These are phyloP conservation scores for Aspergillus haitiensis DNA, from an alignment of 495 filamentous ascomycete species.

Conservation along the genomic window DNA sequence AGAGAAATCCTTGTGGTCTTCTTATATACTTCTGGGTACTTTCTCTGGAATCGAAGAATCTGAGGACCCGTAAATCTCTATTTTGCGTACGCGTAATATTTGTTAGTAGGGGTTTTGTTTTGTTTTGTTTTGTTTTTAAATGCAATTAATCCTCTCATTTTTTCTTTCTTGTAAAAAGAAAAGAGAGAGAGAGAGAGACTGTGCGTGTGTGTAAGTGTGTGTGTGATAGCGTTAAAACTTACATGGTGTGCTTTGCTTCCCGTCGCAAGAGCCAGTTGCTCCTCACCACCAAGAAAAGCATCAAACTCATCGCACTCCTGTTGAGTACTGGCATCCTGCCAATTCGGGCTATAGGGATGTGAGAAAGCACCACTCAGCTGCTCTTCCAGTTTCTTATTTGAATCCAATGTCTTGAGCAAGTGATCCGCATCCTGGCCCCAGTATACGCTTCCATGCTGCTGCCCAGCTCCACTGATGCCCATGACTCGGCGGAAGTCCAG, in stretches of 20 bases:
- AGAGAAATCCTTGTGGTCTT: constrained; percentile 83
- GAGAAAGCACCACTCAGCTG: constrained; percentile 77
- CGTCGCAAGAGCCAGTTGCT: constrained; percentile 71
- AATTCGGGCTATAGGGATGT: constrained; percentile 88
- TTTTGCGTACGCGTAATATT: not conserved
- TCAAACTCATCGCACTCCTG: constrained; percentile 88
- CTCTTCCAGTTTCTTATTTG: constrained; percentile 59
- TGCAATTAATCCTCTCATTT: constrained; percentile 6
- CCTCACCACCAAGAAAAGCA: constrained; percentile 59
- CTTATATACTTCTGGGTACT: constrained; percentile 76
- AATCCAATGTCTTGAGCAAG: constrained; percentile 60
- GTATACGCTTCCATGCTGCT: constrained; percentile 96
- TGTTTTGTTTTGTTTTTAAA: constrained; percentile 34
- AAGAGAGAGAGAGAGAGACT: not conserved
- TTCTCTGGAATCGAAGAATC: constrained; percentile 81
- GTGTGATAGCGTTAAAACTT: constrained; percentile 31
- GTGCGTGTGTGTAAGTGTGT: not conserved
- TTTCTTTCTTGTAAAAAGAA: not conserved
- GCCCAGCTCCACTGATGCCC: constrained; percentile 87
- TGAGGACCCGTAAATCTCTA: constrained; percentile 98
- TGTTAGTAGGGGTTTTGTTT: too few relatives aligned
- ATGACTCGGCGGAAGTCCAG: constrained; percentile 75
- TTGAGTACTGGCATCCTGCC: constrained; percentile 96
- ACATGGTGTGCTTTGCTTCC: constrained; percentile 95
- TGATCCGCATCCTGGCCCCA: constrained; percentile 75